These are phyloP conservation scores for Tylopilus vinaceipallidus DNA, from an alignment of 768 basidiomycete species.

Conservation along the genomic window DNA sequence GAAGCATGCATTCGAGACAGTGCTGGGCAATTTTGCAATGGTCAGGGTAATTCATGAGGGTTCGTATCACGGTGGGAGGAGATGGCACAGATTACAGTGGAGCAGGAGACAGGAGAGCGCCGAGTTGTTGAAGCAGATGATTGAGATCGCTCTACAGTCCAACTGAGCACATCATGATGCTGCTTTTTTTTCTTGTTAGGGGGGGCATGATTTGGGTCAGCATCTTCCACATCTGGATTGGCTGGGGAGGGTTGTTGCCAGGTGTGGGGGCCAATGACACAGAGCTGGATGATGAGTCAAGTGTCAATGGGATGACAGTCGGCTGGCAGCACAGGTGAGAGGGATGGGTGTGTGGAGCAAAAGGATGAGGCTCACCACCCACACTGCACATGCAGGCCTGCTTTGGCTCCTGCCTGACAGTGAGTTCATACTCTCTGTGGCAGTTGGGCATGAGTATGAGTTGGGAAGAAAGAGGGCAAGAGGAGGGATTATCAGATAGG, in stretches of 20 bases:
- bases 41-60: no score
- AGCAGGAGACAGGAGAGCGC: no score
- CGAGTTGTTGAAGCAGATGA: no score
- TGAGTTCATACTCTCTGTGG: conserved; percentile 78
- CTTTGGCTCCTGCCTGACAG: conserved; percentile 87
- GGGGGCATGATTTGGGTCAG: conserved; percentile 43
- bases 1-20: no score
- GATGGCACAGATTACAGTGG: no score
- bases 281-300: conserved; percentile 93
- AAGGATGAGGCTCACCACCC: conserved; percentile 63
- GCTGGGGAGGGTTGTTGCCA: conserved; percentile 30
- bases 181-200: no score
- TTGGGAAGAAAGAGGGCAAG: background rate
- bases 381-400: conserved; percentile 90
- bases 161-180: no score
- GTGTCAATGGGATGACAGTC: conserved; percentile 97
- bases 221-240: conserved; percentile 33
- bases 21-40: no score
- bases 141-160: no score
- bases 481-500: conserved; percentile 14
- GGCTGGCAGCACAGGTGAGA: conserved; percentile 43
- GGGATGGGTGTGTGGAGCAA: background rate
- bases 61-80: no score
- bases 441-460: conserved; percentile 9
- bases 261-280: conserved; percentile 68